A percentile compares a stretch with the other conserved stretches of the same genome.
Evolutionary conservation across 371 early-diverging fungal species (phyloP).

Genomic region (Dichotomocladium elegans): DNA sequence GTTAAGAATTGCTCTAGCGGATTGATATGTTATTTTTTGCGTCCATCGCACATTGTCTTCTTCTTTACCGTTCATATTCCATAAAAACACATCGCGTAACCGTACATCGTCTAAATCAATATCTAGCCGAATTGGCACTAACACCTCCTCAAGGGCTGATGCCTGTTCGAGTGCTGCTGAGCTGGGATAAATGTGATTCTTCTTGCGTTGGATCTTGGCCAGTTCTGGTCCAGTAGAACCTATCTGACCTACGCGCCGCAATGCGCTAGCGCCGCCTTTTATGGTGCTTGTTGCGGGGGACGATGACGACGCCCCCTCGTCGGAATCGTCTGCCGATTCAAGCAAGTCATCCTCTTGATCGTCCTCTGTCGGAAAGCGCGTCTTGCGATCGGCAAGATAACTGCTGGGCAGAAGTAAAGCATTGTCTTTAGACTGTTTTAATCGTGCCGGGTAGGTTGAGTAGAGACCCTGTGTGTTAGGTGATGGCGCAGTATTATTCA

Average conservation of each 20-base stretch:
- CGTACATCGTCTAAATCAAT: slow-evolving; percentile 76
- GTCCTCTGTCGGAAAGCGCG: slow-evolving; percentile 29
- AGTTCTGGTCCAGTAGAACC: slow-evolving; percentile 6
- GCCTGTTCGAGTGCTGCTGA: slow-evolving; percentile 42
- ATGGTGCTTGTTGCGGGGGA: slow-evolving; percentile 2
- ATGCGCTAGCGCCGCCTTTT: not conserved
- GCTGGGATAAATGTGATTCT: slow-evolving; percentile 23
- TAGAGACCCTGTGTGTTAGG: slow-evolving; percentile 33
- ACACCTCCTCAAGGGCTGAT: slow-evolving; percentile 54
- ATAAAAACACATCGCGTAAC: slow-evolving; percentile 74
- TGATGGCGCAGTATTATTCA: slow-evolving; percentile 7
- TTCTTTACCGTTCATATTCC: slow-evolving; percentile 74
- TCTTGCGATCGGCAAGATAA: slow-evolving; percentile 24
- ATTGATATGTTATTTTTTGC: not conserved
- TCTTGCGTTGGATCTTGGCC: slow-evolving; percentile 28
- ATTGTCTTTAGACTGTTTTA: slow-evolving; percentile 41
- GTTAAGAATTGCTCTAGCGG: slow-evolving; percentile 72
- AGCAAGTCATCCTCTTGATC: slow-evolving; percentile 35
- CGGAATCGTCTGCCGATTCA: slow-evolving; percentile 28
- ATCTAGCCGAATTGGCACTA: slow-evolving; percentile 82
- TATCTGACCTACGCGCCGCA: not conserved
- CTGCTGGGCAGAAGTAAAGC: slow-evolving; percentile 41
- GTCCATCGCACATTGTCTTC: not conserved
- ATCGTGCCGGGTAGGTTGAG: slow-evolving; percentile 41
- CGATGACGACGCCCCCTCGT: slow-evolving; percentile 22